A percentile compares a stretch with the other conserved stretches of the same genome.
Evolutionary conservation across 495 filamentous ascomycete species (phyloP).

Genomic region (Delitschia confertaspora): DNA sequence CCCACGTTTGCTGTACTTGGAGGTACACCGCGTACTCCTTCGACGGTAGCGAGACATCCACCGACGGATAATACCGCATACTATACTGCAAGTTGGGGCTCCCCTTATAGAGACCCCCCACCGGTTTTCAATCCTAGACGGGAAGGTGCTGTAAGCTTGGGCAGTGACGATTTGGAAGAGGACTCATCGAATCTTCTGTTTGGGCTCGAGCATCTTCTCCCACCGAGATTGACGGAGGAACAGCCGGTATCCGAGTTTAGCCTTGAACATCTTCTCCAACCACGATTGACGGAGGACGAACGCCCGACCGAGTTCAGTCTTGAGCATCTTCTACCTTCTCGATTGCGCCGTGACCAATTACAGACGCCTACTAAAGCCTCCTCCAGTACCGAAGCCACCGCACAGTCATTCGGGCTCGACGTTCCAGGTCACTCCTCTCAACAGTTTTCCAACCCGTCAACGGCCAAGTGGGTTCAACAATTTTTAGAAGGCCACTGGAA

Average conservation of each 20-base stretch:
- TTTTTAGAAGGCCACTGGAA: slow-evolving; percentile 23
- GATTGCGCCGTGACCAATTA: slow-evolving; percentile 20
- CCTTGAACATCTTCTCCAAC: slow-evolving; percentile 30
- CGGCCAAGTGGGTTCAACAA: slow-evolving; percentile 31
- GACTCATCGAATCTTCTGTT: slow-evolving; percentile 32
- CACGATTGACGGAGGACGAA: slow-evolving; percentile 15
- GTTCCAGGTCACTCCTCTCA: background rate
- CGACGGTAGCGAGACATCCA: slow-evolving; percentile 19
- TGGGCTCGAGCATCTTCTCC: slow-evolving; percentile 32
- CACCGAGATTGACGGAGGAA: slow-evolving; percentile 17
- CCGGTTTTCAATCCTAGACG: slow-evolving; percentile 23
- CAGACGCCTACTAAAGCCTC: slow-evolving; percentile 21
- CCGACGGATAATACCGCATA: slow-evolving; percentile 26
- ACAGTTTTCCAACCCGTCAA: slow-evolving; percentile 13
- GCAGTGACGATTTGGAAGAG: slow-evolving; percentile 32
- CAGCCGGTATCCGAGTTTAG: slow-evolving; percentile 29
- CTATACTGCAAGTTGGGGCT: slow-evolving; percentile 38
- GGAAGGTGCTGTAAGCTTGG: slow-evolving; percentile 5
- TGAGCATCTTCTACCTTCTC: slow-evolving; percentile 32
- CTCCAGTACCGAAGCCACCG: slow-evolving; percentile 7
- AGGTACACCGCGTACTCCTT: slow-evolving; percentile 21
- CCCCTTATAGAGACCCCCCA: slow-evolving; percentile 32
- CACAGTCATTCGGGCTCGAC: slow-evolving; percentile 3
- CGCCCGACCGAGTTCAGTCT: slow-evolving; percentile 28
- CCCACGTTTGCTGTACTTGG: slow-evolving; percentile 19